phyloP scores from a whole-genome alignment of 2,329 filamentous ascomycete species.

The Esteya vermicola region DNA sequence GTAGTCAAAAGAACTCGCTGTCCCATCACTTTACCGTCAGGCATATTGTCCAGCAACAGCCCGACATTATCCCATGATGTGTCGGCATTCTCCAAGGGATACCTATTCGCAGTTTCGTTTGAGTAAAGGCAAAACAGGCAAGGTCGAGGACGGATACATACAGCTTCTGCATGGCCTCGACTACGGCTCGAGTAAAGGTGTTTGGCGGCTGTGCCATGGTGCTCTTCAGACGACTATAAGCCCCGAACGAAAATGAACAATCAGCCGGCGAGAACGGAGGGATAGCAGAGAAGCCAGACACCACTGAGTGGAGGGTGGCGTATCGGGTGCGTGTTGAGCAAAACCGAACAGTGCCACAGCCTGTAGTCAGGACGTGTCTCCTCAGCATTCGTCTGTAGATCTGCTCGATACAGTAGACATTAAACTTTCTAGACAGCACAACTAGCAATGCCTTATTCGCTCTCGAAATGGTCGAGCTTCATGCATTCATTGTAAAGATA shows the following conservation, averaged over 20 bases:
- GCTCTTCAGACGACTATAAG: neutral
- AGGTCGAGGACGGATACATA: neutral
- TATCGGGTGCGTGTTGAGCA: too few relatives aligned
- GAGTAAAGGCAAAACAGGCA: neutral
- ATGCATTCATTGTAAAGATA: too few relatives aligned
- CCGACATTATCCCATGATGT: slow-evolving; percentile 95
- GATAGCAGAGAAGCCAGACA: neutral
- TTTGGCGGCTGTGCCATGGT: neutral
- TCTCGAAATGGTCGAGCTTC: too few relatives aligned
- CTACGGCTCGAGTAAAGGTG: neutral
- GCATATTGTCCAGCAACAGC: slow-evolving; percentile 42
- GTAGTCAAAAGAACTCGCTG: slow-evolving; percentile 50
- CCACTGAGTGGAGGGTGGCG: neutral
- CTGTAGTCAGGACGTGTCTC: too few relatives aligned
- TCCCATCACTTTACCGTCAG: slow-evolving; percentile 14
- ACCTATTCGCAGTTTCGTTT: neutral
- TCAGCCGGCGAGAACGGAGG: neutral
- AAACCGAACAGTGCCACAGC: too few relatives aligned
- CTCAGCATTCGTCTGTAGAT: too few relatives aligned
- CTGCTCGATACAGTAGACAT: too few relatives aligned
- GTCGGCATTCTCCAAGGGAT: slow-evolving; percentile 47
- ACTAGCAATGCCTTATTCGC: too few relatives aligned
- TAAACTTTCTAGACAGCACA: too few relatives aligned
- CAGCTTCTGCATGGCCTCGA: slow-evolving; percentile 1
- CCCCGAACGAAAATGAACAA: too few relatives aligned